Percentiles rank a stretch among this genome's conserved stretches.
Evolutionary conservation across 2,329 filamentous ascomycete species (phyloP).

Genomic region (Cercospora zeina): DNA sequence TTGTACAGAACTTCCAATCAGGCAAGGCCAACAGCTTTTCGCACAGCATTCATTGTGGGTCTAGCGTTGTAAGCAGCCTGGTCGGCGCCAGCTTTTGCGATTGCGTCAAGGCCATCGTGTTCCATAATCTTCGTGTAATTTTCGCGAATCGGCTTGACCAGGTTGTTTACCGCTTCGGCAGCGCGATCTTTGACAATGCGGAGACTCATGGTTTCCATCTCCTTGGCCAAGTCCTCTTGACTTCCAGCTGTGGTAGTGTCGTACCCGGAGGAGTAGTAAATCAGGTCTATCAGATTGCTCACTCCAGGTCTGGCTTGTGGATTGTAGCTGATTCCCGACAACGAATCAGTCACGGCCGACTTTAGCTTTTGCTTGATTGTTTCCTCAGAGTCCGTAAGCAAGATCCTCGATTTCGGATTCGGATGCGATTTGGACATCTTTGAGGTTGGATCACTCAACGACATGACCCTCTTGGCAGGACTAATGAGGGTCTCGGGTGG

Average conservation of each 20-base stretch:
- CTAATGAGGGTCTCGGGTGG: constrained; percentile 71
- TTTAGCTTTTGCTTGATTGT: constrained; percentile 70
- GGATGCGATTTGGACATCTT: constrained; percentile 96
- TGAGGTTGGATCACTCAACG: constrained; percentile 69
- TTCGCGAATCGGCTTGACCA: constrained; percentile 57
- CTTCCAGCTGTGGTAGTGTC: constrained; percentile 6
- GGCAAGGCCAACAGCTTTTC: constrained; percentile 14
- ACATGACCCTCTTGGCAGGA: constrained; percentile 87
- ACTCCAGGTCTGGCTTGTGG: constrained; percentile 71
- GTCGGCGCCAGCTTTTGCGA: constrained; percentile 55
- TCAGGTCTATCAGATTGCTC: constrained; percentile 79
- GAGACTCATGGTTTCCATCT: constrained; percentile 52
- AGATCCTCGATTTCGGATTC: constrained; percentile 71
- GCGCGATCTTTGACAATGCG: constrained; percentile 65
- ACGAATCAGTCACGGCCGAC: constrained; percentile 73
- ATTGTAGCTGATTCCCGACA: constrained; percentile 70
- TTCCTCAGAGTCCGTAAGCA: constrained; percentile 70
- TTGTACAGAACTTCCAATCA: background rate
- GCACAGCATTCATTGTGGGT: constrained; percentile 46
- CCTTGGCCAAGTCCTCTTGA: constrained; percentile 50
- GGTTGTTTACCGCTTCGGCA: constrained; percentile 57
- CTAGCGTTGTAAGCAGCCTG: constrained; percentile 64
- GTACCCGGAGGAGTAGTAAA: constrained; percentile 57
- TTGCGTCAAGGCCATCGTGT: constrained; percentile 56
- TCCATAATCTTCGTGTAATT: constrained; percentile 57